Base-by-base conservation (phyloP, 495 filamentous ascomycete species). In the Astrothelium macrocarpum region DNA sequence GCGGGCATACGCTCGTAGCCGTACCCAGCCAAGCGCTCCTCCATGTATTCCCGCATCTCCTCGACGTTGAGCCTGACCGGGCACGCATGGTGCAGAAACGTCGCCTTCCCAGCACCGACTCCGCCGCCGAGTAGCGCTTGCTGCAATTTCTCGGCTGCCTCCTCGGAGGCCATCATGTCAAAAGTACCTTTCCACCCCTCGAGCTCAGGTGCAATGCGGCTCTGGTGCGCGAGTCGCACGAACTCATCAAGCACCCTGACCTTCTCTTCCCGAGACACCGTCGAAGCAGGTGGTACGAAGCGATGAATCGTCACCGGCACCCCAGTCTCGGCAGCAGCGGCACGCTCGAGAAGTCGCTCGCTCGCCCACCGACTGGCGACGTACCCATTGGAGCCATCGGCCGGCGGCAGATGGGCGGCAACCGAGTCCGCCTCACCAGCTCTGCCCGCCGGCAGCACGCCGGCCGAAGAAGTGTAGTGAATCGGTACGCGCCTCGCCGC, bases 401-500 rank as follows among this genome's bases (percentile, higher is more conserved):
- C 14, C 43, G 63, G 58, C 5, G 63, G 59, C 18, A n/a, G 12
- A 18, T 10, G 9, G n/a, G 43, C 43, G 9, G 43, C 9, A 28
- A 16, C 29, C 7, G 23, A 12, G 25, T 26, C 29, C n/a, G 25
- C 5, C 26, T 20, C 2, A 20, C 2, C 49, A 2, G 23, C n/a
- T 5, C 2, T 0, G 20, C 9, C 49, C 5, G 29, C 7, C 23
- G 9, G 7, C 2, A 29, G 4, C 9, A 56, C 49, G 49, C 23
- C 49, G 16, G 23, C 49, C 9, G 49, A 56, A 11, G 31, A 72
- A 64, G 67, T 67, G 65, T 67, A 62, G 63, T 42, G 66, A 32
- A 42, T 63, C 63, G 28, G 71, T 28, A n/a, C 49, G 11, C 23
- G 64, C 63, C 42, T 16, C 1, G 60, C 42, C 16, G 59, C 34